Evolutionary conservation across 768 basidiomycete species (phyloP), one percentile per base, ranked within the genome.

Genomic region (Holtermanniella nyarrowii): DNA sequence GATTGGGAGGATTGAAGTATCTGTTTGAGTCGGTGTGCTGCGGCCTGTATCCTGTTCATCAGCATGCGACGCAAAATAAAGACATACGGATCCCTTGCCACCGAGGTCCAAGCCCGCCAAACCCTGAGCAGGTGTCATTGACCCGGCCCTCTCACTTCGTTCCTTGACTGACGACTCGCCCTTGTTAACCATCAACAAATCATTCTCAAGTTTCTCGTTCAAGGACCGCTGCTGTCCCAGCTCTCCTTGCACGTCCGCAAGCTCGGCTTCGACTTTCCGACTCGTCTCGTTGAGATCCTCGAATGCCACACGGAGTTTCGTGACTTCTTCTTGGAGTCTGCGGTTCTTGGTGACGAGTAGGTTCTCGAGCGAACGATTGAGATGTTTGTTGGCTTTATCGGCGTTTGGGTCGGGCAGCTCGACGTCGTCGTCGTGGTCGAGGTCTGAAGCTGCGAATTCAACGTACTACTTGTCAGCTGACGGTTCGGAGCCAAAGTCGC

Each of bases 1-100:
- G 58, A 99, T 97, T 1, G 93, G 95, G n/a, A 99, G 73, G 61
- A 97, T 97, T 7, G 89, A 91, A 0, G 85, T 86, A 65, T 97
- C 93, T 50, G 31, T 16, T 7, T 7, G 31, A 7, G 31, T 37
- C 10, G 31, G 31, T 16, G 31, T 65, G 45, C 3, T 26, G 5
- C 5, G 27, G 23, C 31, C 31, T 11, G 21, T n/a, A 27, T 20
- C 26, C 43, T 13, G 18, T 54, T 37, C 55, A 50, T 40, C 23
- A 44, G n/a, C 22, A 5, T 44, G 26, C 54, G 55, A 48, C 31
- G 55, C 57, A 12, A 48, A 51, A 20, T 16, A 7, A 44, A 5
- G 23, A 46, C 44, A 4, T 20, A 46, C 44, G 18, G 44, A 11
- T 46, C 27, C 14, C 51, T 61, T 61, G 22, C 57, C 56, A 42